Evolutionary conservation across 495 filamentous ascomycete species (phyloP), one percentile per base, ranked within the genome.

Genomic region (Daldinia childiae): DNA sequence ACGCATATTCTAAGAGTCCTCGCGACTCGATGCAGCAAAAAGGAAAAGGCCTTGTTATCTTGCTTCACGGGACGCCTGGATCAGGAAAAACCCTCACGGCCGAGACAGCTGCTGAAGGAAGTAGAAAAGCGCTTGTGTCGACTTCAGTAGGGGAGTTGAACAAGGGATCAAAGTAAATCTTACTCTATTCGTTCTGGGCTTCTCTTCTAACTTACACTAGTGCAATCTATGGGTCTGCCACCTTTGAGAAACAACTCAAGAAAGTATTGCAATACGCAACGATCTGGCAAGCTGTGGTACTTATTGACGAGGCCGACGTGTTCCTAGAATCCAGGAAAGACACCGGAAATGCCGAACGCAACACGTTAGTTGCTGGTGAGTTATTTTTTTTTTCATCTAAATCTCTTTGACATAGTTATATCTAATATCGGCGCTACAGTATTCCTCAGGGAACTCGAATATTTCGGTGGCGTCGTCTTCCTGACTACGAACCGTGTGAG

Each of bases 11-110:
- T n/a, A 68, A 66, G 15, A 66, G 78, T 19, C 62, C 71, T 66
- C 91, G 93, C 77, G 92, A 95, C 68, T 87, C 92, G 19, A 92
- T 92, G 30, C 87, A 90, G 74, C 92, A 92, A 70, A 88, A 87
- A 66, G 88, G 87, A 6, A 83, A 83, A 34, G 87, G 86, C 1
- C 77, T 88, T 8, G 82, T 87, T 1, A 76, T 83, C 11, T 74
- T 89, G 1, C 81, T 78, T 0, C 84, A 85, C 51, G 87, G 87
- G 0, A 76, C 74, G 0, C 85, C 87, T 0, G 87, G 86, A 0
- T 79, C 81, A 1, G 86, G 87, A 0, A 90, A 91, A 69, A 90
- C 88, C 0, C 71, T 86, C 0, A 90, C 87, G 0, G 87, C 86
- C 17, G 82, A 83, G 64, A 77, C 71, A 0, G 75, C 73, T 1